A percentile compares a stretch with the other conserved stretches of the same genome.
These are phyloP conservation scores for Saccharomycopsis babjevae DNA, from an alignment of 805 yeast genomes.

Conservation along the genomic window DNA sequence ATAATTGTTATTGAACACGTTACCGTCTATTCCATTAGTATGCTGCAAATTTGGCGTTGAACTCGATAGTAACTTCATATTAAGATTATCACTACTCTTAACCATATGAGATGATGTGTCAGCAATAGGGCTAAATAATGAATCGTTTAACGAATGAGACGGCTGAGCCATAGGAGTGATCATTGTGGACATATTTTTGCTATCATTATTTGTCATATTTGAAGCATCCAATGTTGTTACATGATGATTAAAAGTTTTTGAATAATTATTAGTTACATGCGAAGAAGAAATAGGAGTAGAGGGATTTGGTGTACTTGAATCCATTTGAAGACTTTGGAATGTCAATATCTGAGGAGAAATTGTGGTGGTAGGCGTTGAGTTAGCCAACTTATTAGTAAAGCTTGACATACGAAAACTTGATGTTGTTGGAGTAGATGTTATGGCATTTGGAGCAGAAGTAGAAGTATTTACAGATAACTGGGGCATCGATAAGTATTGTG, in stretches of 20 bases:
- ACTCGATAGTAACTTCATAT: not conserved
- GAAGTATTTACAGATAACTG: not conserved
- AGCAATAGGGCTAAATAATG: not conserved
- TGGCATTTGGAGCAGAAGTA: not conserved
- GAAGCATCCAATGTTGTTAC: not conserved
- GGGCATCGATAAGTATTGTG: not conserved
- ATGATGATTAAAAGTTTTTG: not conserved
- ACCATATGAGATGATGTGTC: not conserved
- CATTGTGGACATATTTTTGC: not conserved
- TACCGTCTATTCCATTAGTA: not conserved
- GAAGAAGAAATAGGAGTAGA: not conserved
- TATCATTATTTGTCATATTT: not conserved
- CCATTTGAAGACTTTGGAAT: not conserved
- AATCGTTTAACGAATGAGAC: not conserved
- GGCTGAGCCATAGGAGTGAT: not conserved
- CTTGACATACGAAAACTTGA: not conserved
- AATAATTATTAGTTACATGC: not conserved
- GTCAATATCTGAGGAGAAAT: not conserved
- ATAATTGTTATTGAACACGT: not conserved
- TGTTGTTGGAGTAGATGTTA: not conserved
- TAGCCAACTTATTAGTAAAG: not conserved
- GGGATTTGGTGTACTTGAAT: not conserved
- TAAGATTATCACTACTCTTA: not conserved
- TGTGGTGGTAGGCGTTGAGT: not conserved
- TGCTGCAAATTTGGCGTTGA: not conserved